These are phyloP conservation scores for Magnusiomyces suaveolens DNA, from an alignment of 1,139 yeast species.

Conservation along the genomic window DNA sequence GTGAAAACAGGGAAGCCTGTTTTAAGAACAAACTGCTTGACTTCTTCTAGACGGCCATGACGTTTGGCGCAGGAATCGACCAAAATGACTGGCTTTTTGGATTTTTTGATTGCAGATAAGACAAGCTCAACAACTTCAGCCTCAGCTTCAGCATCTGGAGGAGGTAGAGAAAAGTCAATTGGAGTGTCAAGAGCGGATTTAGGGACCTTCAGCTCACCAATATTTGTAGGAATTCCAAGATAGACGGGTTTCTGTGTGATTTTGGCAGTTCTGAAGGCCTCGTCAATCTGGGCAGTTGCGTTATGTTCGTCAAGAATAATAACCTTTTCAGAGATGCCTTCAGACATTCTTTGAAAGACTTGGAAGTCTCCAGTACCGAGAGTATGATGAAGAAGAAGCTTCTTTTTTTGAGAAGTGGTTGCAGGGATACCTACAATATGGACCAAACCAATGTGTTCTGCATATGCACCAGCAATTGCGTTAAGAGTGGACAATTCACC, in stretches of 20 bases:
- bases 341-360: constrained; percentile 67
- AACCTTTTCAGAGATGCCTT: constrained; percentile 57
- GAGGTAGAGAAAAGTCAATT: constrained; percentile 50
- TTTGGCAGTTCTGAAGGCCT: constrained; percentile 64
- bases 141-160: constrained; percentile 63
- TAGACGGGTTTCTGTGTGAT: constrained; percentile 74
- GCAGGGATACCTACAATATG: constrained; percentile 62
- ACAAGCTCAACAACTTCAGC: constrained; percentile 57
- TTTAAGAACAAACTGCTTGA: constrained; percentile 49
- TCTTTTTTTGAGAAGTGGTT: constrained; percentile 54
- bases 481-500: constrained; percentile 64
- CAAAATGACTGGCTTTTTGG: constrained; percentile 62
- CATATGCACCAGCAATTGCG: constrained; percentile 58
- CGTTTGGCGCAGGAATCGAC: constrained; percentile 85
- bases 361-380: constrained; percentile 80
- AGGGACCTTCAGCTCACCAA: constrained; percentile 57
- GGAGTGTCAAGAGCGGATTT: constrained; percentile 49
- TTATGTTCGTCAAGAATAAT: constrained; percentile 51
- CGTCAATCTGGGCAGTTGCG: constrained; percentile 64
- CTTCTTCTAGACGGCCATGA: constrained; percentile 58
- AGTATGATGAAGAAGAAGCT: constrained; percentile 52
- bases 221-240: constrained; percentile 73
- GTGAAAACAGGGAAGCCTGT: constrained; percentile 79
- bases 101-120: constrained; percentile 42
- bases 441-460: constrained; percentile 53